Evolutionary conservation across 177 flowering plant species (phyloP).

Genomic region (Tripterygium wilfordii): DNA sequence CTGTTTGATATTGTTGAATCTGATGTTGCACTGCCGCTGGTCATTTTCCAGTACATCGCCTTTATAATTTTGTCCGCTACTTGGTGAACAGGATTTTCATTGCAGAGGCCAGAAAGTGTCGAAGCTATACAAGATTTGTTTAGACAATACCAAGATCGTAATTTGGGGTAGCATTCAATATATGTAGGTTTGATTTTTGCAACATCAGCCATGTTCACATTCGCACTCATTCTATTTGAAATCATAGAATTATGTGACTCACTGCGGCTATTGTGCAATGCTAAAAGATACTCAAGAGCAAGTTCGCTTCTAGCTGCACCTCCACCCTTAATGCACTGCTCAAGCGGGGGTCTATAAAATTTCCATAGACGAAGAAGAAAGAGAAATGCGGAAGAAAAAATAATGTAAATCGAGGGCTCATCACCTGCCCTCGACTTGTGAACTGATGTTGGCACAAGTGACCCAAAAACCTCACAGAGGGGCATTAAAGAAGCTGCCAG

Average conservation of each 20-base stretch:
- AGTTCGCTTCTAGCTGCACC: constrained; percentile 46
- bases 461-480: constrained; percentile 87
- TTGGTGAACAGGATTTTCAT: constrained; percentile 71
- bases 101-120: constrained; percentile 57
- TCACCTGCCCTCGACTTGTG: constrained; percentile 36
- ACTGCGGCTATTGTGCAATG: constrained; percentile 51
- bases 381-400: constrained; percentile 86
- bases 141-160: constrained; percentile 80
- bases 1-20: constrained; percentile 48
- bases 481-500: constrained; percentile 88
- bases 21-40: constrained; percentile 35
- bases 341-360: constrained; percentile 78
- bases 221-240: constrained; percentile 15
- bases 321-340: constrained; percentile 40
- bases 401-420: constrained; percentile 52
- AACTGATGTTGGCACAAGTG: constrained; percentile 43
- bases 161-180: constrained; percentile 70
- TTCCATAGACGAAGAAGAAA: constrained; percentile 86
- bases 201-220: constrained; percentile 18
- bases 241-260: constrained; percentile 21
- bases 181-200: constrained; percentile 42
- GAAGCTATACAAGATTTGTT: constrained; percentile 82
- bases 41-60: constrained; percentile 70
- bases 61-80: constrained; percentile 62
- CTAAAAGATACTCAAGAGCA: constrained; percentile 66